Evolutionary conservation across 2,329 filamentous ascomycete genomes (phyloP).

Genomic region (Aspergillus aculeatus): DNA sequence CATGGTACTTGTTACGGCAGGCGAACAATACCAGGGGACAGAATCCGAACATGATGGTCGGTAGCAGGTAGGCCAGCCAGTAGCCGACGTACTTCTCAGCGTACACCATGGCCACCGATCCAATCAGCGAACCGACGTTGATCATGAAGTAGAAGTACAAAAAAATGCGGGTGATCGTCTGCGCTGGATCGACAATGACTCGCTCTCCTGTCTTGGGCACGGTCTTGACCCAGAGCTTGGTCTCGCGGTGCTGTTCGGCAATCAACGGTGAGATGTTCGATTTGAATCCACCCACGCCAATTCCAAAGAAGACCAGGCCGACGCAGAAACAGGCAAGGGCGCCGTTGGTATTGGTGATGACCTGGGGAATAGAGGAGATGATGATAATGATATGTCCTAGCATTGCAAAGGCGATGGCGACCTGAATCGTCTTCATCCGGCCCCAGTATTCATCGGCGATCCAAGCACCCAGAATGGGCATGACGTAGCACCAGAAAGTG

Average conservation of each 20-base stretch:
- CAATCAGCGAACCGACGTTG: constrained; percentile 63
- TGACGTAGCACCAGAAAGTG: constrained; percentile 62
- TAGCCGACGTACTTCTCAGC: constrained; percentile 75
- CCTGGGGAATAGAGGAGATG: constrained; percentile 61
- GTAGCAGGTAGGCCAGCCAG: constrained; percentile 60
- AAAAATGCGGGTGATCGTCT: constrained; percentile 68
- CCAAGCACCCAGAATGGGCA: constrained; percentile 61
- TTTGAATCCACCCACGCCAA: constrained; percentile 79
- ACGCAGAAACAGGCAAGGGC: constrained; percentile 64
- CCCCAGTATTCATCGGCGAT: constrained; percentile 69
- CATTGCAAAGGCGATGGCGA: constrained; percentile 63
- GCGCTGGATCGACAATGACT: constrained; percentile 67
- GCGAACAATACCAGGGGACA: constrained; percentile 62
- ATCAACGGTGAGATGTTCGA: constrained; percentile 72
- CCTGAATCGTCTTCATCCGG: constrained; percentile 69
- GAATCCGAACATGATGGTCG: constrained; percentile 63
- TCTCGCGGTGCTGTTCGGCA: constrained; percentile 66
- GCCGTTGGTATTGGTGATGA: constrained; percentile 58
- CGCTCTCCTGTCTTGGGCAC: constrained; percentile 58
- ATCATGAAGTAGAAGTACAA: constrained; percentile 71
- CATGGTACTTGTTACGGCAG: constrained; percentile 63
- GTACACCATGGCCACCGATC: constrained; percentile 67
- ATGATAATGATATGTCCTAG: constrained; percentile 68
- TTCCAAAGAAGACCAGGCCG: constrained; percentile 65
- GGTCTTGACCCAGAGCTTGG: constrained; percentile 57